A percentile compares a stretch with the other conserved stretches of the same genome.
Evolutionary conservation across 192 early-diverging fungal species (phyloP).

Genomic region (Podila epicladia): DNA sequence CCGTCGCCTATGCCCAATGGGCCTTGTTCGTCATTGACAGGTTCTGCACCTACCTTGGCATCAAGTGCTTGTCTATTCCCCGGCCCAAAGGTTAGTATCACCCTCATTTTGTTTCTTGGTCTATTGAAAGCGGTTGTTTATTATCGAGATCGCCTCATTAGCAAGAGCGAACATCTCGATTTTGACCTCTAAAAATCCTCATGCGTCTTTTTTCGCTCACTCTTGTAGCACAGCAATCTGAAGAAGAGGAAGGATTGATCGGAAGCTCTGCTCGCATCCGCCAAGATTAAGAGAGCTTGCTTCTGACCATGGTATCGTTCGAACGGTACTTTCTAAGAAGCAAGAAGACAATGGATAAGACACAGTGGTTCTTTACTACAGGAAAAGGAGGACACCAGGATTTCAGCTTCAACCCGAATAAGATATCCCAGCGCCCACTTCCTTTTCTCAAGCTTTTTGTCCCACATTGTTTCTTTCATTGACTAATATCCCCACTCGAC

Average conservation of each 20-base stretch:
- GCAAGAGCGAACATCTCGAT: conserved; percentile 8
- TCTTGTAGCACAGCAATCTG: conserved; percentile 53
- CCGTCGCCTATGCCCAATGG: conserved; percentile 87
- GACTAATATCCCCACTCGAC: not conserved
- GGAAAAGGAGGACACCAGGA: too few relatives aligned
- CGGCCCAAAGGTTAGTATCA: conserved; percentile 45
- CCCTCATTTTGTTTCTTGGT: conserved; percentile 3
- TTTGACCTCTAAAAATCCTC: conserved; percentile 50
- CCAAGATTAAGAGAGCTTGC: conserved; percentile 26
- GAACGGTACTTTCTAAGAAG: too few relatives aligned
- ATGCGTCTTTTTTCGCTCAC: conserved; percentile 45
- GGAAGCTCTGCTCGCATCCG: conserved; percentile 29
- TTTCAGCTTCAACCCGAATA: too few relatives aligned
- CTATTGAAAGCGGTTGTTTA: not conserved
- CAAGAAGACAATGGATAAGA: too few relatives aligned
- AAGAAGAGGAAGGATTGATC: conserved; percentile 51
- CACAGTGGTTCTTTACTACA: too few relatives aligned
- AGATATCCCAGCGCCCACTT: too few relatives aligned
- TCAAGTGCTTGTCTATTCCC: conserved; percentile 86
- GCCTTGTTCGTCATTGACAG: conserved; percentile 85
- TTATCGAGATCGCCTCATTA: too few relatives aligned
- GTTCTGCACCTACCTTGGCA: conserved; percentile 87
- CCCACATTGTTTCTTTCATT: too few relatives aligned
- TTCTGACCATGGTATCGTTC: not conserved
- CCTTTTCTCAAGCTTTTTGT: too few relatives aligned